Conservation (phyloP, 805 yeast genomes). For the Ogataea degrootiae region DNA sequence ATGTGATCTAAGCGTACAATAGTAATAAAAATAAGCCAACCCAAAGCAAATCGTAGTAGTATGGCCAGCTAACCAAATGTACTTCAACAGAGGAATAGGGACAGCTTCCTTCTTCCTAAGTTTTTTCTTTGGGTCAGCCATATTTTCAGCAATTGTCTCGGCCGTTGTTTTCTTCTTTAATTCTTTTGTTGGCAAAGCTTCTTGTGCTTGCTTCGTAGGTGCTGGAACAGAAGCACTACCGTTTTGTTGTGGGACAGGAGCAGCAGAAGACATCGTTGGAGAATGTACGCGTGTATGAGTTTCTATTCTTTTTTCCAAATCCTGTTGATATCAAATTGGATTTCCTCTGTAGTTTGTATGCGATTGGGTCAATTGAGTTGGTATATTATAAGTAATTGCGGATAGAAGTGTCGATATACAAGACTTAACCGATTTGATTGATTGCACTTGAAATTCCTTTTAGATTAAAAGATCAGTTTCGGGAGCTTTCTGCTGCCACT, state of each 20-base stretch:
- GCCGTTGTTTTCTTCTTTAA: not conserved
- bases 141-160: not conserved
- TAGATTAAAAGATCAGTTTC: too few species aligned
- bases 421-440: too few species aligned
- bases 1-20: slow-evolving; percentile 32
- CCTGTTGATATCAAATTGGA: too few species aligned
- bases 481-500: too few species aligned
- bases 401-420: too few species aligned
- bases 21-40: slow-evolving; percentile 28
- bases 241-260: not conserved
- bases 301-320: too few species aligned
- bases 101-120: slow-evolving; percentile 31
- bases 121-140: slow-evolving; percentile 24
- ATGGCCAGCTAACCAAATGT: slow-evolving; percentile 59
- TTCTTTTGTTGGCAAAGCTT: too few species aligned
- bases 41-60: slow-evolving; percentile 41
- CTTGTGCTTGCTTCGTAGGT: not conserved
- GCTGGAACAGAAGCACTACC: not conserved
- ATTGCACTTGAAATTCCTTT: too few species aligned
- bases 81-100: slow-evolving; percentile 38
- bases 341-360: too few species aligned
- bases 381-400: too few species aligned
- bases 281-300: not conserved
- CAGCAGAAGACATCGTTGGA: not conserved
- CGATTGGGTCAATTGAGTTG: too few species aligned